phyloP scores from a whole-genome alignment of 352 stramenopile genomes.

The Pythium aphanidermatum region DNA sequence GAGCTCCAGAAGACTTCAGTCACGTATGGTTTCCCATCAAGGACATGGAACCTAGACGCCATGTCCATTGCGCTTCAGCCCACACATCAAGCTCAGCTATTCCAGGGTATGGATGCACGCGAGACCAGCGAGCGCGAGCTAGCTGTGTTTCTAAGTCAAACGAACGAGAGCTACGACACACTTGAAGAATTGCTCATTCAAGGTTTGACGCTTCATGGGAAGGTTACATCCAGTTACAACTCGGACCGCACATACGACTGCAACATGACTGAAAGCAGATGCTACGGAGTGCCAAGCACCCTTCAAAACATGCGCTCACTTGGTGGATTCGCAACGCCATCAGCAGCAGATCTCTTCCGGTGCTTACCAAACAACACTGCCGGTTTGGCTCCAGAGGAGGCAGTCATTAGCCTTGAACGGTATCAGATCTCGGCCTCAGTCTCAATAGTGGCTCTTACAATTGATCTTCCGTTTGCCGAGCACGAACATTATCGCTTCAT shows the following conservation, averaged over 20 bases:
- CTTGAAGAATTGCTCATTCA: slow-evolving; percentile 8
- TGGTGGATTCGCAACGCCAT: too few relatives aligned
- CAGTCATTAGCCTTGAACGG: too few relatives aligned
- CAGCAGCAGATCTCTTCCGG: too few relatives aligned
- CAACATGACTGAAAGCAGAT: slow-evolving; percentile 17
- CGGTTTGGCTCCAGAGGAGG: too few relatives aligned
- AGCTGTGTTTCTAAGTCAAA: background rate
- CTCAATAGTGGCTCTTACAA: too few relatives aligned
- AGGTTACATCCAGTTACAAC: slow-evolving; percentile 3
- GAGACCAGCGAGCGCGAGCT: background rate
- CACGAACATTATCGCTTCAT: too few relatives aligned
- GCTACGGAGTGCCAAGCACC: too few relatives aligned
- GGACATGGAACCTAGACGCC: slow-evolving; percentile 35
- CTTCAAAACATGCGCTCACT: too few relatives aligned
- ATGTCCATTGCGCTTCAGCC: slow-evolving; percentile 5
- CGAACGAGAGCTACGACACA: background rate
- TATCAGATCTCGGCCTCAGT: too few relatives aligned
- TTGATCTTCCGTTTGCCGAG: too few relatives aligned
- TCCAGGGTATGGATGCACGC: background rate
- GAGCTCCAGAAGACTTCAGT: slow-evolving; percentile 15
- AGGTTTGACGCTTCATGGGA: slow-evolving; percentile 5
- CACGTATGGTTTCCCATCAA: slow-evolving; percentile 34
- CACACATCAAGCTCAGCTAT: background rate
- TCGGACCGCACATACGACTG: too few relatives aligned
- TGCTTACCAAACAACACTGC: too few relatives aligned